These are phyloP conservation scores for Pyronema omphalodes DNA, from an alignment of 495 filamentous ascomycete genomes.

Conservation along the genomic window DNA sequence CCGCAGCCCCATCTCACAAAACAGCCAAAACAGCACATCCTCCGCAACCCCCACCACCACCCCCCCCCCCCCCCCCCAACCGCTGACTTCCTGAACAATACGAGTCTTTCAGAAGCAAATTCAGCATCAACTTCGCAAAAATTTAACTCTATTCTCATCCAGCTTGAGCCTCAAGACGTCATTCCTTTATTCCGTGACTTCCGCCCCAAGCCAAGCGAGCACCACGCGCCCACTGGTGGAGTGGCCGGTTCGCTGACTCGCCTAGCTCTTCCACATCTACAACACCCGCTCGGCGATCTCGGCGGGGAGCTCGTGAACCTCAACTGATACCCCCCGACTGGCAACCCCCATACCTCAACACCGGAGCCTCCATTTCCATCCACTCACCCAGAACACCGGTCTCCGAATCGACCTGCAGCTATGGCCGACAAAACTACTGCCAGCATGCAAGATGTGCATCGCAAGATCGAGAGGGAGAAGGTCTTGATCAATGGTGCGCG, in stretches of 20 bases:
- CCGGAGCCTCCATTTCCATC: neutral
- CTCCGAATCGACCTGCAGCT: neutral
- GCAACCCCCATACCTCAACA: neutral
- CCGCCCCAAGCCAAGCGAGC: neutral
- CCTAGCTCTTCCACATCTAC: neutral
- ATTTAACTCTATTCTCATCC: too few relatives aligned
- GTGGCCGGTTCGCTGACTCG: neutral
- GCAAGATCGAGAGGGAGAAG: constrained; percentile 97
- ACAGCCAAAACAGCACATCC: too few relatives aligned
- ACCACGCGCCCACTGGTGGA: neutral
- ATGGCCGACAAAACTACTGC: constrained; percentile 20
- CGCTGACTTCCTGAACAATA: too few relatives aligned
- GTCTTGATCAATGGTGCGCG: constrained; percentile 85
- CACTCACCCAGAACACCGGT: neutral
- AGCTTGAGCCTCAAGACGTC: neutral
- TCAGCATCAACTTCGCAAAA: too few relatives aligned
- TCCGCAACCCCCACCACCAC: too few relatives aligned
- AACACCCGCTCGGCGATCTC: neutral
- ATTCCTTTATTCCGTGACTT: neutral
- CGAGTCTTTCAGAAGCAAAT: too few relatives aligned
- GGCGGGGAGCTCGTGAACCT: neutral
- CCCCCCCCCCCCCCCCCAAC: too few relatives aligned
- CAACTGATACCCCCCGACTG: neutral
- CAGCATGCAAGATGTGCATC: constrained; percentile 47
- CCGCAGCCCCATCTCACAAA: too few relatives aligned